Conservation (phyloP, 768 basidiomycete genomes). For the Trametopsis cervina region DNA sequence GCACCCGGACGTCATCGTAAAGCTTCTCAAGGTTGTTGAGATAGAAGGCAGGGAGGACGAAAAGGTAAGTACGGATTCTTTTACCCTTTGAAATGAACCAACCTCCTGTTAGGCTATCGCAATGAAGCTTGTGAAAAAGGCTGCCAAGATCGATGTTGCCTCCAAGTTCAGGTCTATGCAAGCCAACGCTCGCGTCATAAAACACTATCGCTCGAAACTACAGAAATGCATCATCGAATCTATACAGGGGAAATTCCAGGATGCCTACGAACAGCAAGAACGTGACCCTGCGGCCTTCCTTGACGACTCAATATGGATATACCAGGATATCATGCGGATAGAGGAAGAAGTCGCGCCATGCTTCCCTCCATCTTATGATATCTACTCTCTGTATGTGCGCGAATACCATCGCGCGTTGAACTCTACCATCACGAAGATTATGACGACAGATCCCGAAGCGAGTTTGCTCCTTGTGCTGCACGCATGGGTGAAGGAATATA, state of each 20-base stretch:
- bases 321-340: slow-evolving; percentile 91
- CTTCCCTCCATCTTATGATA: slow-evolving; percentile 90
- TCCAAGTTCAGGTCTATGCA: slow-evolving; percentile 91
- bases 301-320: slow-evolving; percentile 80
- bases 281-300: slow-evolving; percentile 69
- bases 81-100: neutral
- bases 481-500: slow-evolving; percentile 95
- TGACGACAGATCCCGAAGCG: slow-evolving; percentile 78
- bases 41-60: slow-evolving; percentile 91
- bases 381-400: slow-evolving; percentile 74
- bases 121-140: slow-evolving; percentile 90
- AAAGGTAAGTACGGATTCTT: slow-evolving; percentile 49
- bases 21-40: slow-evolving; percentile 89
- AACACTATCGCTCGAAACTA: slow-evolving; percentile 91
- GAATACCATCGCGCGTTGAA: slow-evolving; percentile 89
- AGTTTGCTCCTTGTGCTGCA: slow-evolving; percentile 78
- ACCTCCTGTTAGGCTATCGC: slow-evolving; percentile 65
- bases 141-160: slow-evolving; percentile 87
- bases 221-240: slow-evolving; percentile 74
- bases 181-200: slow-evolving; percentile 87
- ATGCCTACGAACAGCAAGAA: slow-evolving; percentile 54
- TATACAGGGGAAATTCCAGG: slow-evolving; percentile 64
- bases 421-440: slow-evolving; percentile 59
- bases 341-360: slow-evolving; percentile 85
- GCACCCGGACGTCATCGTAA: slow-evolving; percentile 81